Evolutionary conservation across 805 yeast species (phyloP), one percentile per base, ranked within the genome.

Genomic region (Metschnikowia lunata): DNA sequence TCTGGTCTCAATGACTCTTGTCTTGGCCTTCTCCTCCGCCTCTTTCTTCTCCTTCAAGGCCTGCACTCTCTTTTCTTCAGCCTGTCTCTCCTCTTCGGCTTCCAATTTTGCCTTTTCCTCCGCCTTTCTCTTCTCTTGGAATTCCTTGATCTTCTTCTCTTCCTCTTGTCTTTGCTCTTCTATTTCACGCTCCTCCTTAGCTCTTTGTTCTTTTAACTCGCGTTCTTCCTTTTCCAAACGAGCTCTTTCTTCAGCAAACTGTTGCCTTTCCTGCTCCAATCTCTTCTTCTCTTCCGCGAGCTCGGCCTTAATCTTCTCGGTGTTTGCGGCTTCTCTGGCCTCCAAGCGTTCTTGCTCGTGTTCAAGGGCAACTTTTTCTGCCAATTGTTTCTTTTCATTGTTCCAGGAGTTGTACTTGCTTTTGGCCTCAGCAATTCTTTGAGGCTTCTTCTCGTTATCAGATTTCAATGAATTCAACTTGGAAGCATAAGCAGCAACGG

Each of bases 401-500:
- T 70, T 67, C 82, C 82, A 78, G 15, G 59, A 59, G 26, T 52
- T 43, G 41, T 57, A 62, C 37, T 74, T 61, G 36, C 69, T 57
- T 50, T 69, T 62, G 14, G 82, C 81, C 8, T 63, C 68, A 15
- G 50, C 53, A 44, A 74, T 66, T 51, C 75, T 66, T 1, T 47
- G 40, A 3, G 55, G 52, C 44, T 76, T 63, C 26, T 49, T 55
- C 31, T 64, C 68, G 52, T 69, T 71, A 32, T 69, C 78, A 32
- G 62, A 42, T 34, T 60, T 59, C 53, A 76, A 63, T 30, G 59
- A 46, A 11, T 61, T 52, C 46, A 76, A 62, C 49, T 73, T 73
- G 28, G 76, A 63, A 26, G 71, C 61, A 54, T 73, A 78, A 2
- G 75, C 72, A 36, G 67, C 69, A 23, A 76, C 65, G 38, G 71